These are phyloP conservation scores for Peniophora sp. DNA, from an alignment of 1,284 basidiomycete genomes.

Conservation along the genomic window DNA sequence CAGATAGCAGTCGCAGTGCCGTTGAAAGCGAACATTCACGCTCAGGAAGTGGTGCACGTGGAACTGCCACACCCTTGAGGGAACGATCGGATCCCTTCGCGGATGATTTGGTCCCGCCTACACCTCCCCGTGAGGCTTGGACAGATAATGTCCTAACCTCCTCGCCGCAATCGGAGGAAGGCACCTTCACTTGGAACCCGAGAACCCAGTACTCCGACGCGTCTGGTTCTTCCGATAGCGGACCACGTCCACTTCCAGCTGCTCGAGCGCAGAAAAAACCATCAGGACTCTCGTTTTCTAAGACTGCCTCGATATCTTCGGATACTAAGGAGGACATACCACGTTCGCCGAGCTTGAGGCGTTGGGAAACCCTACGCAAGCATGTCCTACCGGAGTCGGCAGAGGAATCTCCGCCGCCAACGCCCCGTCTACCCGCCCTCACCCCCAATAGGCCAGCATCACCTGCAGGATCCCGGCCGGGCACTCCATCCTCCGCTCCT, in stretches of 20 bases:
- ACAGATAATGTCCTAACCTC: neutral
- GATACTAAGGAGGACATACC: slow-evolving; percentile 8
- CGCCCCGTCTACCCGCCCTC: slow-evolving; percentile 15
- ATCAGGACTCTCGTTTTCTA: slow-evolving; percentile 8
- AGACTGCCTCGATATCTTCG: slow-evolving; percentile 2
- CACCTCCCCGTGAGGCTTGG: neutral
- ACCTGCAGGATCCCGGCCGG: slow-evolving; percentile 21
- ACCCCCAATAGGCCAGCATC: slow-evolving; percentile 19
- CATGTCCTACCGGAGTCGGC: slow-evolving; percentile 31
- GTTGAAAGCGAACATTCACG: neutral
- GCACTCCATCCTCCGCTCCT: slow-evolving; percentile 12
- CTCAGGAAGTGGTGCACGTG: slow-evolving; percentile 7
- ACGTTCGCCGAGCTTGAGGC: slow-evolving; percentile 32
- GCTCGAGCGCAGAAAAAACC: slow-evolving; percentile 9
- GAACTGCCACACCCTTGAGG: slow-evolving; percentile 20
- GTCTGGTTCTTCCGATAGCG: neutral
- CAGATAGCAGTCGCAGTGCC: neutral
- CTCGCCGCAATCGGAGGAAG: neutral
- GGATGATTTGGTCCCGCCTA: neutral
- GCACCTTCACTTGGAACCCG: neutral
- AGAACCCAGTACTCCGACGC: neutral
- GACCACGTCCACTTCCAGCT: neutral
- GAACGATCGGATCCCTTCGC: slow-evolving; percentile 1
- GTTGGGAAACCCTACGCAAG: slow-evolving; percentile 46
- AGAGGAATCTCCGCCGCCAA: slow-evolving; percentile 15